Base-by-base conservation (phyloP, 805 yeast genomes). In the Komagataella phaffii region DNA sequence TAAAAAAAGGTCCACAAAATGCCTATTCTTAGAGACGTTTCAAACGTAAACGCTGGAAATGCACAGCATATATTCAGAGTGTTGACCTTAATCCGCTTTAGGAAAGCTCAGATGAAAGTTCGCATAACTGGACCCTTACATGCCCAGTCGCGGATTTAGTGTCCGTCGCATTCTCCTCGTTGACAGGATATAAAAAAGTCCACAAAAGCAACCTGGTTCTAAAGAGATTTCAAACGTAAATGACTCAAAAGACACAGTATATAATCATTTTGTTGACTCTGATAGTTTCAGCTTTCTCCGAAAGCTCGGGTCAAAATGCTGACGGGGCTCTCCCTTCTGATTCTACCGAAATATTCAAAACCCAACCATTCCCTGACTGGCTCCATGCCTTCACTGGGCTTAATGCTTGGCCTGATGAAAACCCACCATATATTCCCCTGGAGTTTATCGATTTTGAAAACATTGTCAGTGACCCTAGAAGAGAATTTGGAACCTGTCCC, bases 371-470 rank as follows among this genome's bases (percentile, higher is more conserved):
- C 55, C 98, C 98, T 0, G 53, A 69, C 19, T 90, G 98, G 98
- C 72, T 90, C 24, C 56, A 73, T 0, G 84, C 78, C 12, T 75
- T 86, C 56, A 88, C 96, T 1, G 90, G 91, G 0, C 61, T 88
- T 50, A 65, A 57, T 0, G 73, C 74, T 51, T 90, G 98, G 98
- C 98, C 98, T 0, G 90, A 84, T 0, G 62, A 77, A 47, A 81
- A 81, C 51, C 96, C 97, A 3, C 96, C 97, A 0, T 90, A 87
- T 63, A 83, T 90, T 44, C 89, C 95, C 2, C 66, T 87, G 54
- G 85, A 81, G 57, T 84, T 82, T 57, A 79, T 88, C 54, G 77
- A 85, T 59, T 66, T 87, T 48, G 55, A 59, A 5, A 59, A 61
- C 24, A 70, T 87, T 21, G 87, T 88, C 3, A 59, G 65, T 6